A percentile compares a stretch with the other conserved stretches of the same genome.
phyloP scores from a whole-genome alignment of 2,329 filamentous ascomycete species.

The Blastomyces parvus region DNA sequence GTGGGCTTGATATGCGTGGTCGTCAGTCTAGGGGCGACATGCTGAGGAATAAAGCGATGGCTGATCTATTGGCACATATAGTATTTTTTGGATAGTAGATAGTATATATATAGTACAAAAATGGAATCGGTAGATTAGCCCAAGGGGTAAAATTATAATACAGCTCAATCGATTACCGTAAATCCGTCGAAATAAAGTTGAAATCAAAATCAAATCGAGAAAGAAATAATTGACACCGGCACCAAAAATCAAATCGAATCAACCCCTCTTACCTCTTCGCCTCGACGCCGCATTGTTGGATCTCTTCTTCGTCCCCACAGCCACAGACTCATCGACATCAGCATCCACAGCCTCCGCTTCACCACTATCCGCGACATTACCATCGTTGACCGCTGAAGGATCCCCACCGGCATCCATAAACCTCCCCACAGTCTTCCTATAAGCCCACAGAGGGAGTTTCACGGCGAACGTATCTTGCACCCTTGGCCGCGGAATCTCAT shows the following conservation, averaged over 20 bases:
- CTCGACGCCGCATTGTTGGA: not conserved
- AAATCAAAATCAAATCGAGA: not conserved
- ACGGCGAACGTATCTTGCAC: slow-evolving; percentile 74
- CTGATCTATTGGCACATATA: too few relatives aligned
- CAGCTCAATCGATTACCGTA: too few relatives aligned
- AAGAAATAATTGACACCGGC: not conserved
- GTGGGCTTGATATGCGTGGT: not conserved
- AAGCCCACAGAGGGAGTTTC: slow-evolving; percentile 66
- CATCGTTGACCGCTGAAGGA: slow-evolving; percentile 18
- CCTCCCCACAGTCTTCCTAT: slow-evolving; percentile 38
- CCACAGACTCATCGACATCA: not conserved
- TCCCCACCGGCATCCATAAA: slow-evolving; percentile 20
- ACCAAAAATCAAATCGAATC: not conserved
- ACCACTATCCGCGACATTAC: slow-evolving; percentile 12
- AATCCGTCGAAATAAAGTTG: not conserved
- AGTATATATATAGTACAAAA: too few relatives aligned
- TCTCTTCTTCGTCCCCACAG: not conserved
- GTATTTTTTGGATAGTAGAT: too few relatives aligned
- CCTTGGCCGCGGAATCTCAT: slow-evolving; percentile 69
- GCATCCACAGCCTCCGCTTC: not conserved
- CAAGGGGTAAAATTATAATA: too few relatives aligned
- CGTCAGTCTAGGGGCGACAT: too few relatives aligned
- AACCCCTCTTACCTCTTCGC: not conserved
- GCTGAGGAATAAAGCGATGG: too few relatives aligned
- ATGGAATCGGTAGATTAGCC: too few relatives aligned